Base-by-base conservation (phyloP, 108 stramenopile species). In the Skeletonema marinoi region DNA sequence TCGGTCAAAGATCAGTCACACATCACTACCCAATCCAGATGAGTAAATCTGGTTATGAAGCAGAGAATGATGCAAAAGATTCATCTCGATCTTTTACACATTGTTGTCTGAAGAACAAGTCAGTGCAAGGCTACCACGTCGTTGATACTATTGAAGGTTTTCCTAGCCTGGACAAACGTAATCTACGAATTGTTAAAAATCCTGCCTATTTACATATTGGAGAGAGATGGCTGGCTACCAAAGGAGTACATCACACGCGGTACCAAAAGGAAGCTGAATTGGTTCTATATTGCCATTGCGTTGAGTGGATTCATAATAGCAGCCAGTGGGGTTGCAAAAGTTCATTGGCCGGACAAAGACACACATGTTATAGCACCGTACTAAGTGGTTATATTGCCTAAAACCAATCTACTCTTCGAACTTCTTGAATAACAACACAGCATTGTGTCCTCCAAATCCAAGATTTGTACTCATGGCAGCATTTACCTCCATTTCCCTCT, bases 391-490 rank as follows among this genome's bases (percentile, higher is more conserved):
- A 42, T 39, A 38, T 64, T 8, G 3, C 11, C 62, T 38, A 64
- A 29, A 29, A n/a, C 10, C 2, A 11, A 64, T 64, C 36, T 64
- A 64, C 51, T 31, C 69, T 91, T 90, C 81, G 70, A 84, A 95
- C 78, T 96, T 98, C 87, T 96, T 96, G 81, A 99, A 97, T 31
- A 97, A 84, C 16, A 98, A 74, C n/a, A 96, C 97, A n/a, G 97
- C 98, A 82, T 99, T 99, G 92, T 98, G 97, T 63, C 98, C 98
- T 35, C 98, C 98, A 78, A 99, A 99, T 6, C 98, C 98, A 64
- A 99, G 84, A 78, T 96, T 98, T 44, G 97, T 96, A 80, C 94
- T 96, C 92, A 99, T 96, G 3, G 96, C 97, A 9, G 86, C 96
- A 42, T 86, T 91, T 2, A 96, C 92, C 60, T 89, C 91, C 92